Conservation (phyloP, 495 filamentous ascomycete genomes). For the Beverwykella pulmonaria region DNA sequence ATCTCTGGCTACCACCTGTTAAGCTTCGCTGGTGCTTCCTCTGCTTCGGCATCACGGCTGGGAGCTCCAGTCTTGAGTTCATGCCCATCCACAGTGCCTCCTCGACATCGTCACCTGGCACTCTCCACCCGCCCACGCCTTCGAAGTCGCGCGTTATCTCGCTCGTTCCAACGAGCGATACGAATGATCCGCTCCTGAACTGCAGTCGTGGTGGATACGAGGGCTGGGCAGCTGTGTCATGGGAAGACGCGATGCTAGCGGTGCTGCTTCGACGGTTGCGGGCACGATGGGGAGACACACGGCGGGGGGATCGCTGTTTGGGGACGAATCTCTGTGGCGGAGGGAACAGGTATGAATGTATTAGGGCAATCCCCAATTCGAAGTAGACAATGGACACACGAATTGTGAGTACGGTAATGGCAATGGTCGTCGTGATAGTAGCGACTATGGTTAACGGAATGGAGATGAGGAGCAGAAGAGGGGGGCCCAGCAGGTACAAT, state of each 20-base stretch:
- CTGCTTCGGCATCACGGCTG: conserved; percentile 40
- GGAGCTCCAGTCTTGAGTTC: conserved; percentile 72
- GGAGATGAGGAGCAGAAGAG: conserved; percentile 65
- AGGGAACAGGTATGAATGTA: conserved; percentile 59
- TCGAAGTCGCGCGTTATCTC: conserved; percentile 71
- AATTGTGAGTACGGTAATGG: conserved; percentile 65
- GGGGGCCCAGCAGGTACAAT: conserved; percentile 60
- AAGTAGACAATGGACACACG: conserved; percentile 69
- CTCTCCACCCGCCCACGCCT: conserved; percentile 80
- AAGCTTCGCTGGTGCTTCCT: conserved; percentile 32
- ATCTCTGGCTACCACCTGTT: conserved; percentile 35
- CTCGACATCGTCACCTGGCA: conserved; percentile 57
- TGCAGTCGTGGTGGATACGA: conserved; percentile 14
- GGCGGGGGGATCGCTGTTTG: conserved; percentile 33
- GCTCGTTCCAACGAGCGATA: conserved; percentile 37
- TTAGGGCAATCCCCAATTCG: conserved; percentile 63
- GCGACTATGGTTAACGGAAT: conserved; percentile 72
- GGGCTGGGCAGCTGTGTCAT: conserved; percentile 13
- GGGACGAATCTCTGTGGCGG: conserved; percentile 24
- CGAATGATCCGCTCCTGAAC: conserved; percentile 37
- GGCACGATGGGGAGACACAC: conserved; percentile 13
- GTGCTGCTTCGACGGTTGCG: conserved; percentile 32
- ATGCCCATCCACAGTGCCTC: conserved; percentile 71
- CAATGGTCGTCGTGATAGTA: conserved; percentile 66
- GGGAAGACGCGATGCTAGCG: conserved; percentile 29